Conservation (phyloP, 2,329 filamentous ascomycete genomes). For the Rutstroemia sp. region DNA sequence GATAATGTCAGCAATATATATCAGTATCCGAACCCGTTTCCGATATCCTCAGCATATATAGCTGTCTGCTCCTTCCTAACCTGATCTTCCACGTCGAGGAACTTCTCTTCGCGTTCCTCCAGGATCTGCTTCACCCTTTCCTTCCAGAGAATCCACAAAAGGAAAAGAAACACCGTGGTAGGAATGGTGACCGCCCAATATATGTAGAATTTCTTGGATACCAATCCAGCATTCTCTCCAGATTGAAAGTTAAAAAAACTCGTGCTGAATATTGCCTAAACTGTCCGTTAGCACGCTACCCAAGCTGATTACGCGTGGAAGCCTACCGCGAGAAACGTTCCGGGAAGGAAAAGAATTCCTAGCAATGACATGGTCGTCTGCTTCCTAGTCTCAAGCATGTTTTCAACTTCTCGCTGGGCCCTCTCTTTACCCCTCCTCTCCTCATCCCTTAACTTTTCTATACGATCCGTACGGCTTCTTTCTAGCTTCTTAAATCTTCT, state of each 20-base stretch:
- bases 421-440: slow-evolving; percentile 3
- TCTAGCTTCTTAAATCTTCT: background rate
- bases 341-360: slow-evolving; percentile 7
- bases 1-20: background rate
- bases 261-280: slow-evolving; percentile 1
- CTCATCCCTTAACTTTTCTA: background rate
- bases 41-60: background rate
- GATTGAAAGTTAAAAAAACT: background rate
- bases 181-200: background rate
- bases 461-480: background rate
- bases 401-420: slow-evolving; percentile 3
- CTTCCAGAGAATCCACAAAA: background rate
- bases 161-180: background rate
- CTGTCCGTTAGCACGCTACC: background rate
- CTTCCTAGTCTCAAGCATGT: slow-evolving; percentile 5
- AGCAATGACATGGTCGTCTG: slow-evolving; percentile 8
- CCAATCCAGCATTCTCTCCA: background rate
- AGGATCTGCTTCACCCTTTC: background rate
- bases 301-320: background rate
- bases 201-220: background rate
- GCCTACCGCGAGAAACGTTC: slow-evolving; percentile 5
- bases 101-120: background rate
- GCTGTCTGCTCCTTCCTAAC: background rate
- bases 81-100: background rate
- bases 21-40: background rate